Percentiles rank a stretch among this genome's conserved stretches.
Conservation (phyloP, 768 basidiomycete genomes). For the Saitozyma sp. region DNA sequence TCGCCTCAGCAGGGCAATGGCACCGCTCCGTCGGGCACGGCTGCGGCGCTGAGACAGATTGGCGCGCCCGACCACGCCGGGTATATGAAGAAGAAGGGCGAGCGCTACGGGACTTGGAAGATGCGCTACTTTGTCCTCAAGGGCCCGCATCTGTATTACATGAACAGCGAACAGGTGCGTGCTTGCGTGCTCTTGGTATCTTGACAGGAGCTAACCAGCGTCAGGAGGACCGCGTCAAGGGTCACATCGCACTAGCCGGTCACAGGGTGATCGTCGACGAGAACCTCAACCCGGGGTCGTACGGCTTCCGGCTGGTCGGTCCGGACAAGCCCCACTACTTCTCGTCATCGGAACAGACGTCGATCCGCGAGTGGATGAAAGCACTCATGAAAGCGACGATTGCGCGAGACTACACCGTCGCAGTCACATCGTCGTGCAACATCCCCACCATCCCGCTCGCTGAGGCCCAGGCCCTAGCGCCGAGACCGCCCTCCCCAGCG, state of each 20-base stretch:
- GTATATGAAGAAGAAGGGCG: conserved; percentile 95
- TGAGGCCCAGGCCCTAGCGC: conserved; percentile 95
- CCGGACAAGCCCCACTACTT: conserved; percentile 84
- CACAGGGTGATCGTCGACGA: conserved; percentile 93
- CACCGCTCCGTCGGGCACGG: conserved; percentile 13
- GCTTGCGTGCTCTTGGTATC: not conserved
- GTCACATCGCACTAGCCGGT: conserved; percentile 86
- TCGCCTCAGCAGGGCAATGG: conserved; percentile 21
- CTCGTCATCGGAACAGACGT: conserved; percentile 79
- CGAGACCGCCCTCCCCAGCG: conserved; percentile 87
- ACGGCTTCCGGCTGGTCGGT: conserved; percentile 92
- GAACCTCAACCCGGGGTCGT: conserved; percentile 84
- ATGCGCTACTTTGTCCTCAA: conserved; percentile 86
- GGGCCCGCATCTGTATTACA: conserved; percentile 83
- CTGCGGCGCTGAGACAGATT: conserved; percentile 82
- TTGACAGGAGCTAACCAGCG: not conserved
- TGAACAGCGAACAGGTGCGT: conserved; percentile 66
- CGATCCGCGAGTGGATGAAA: conserved; percentile 99
- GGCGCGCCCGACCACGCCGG: conserved; percentile 85
- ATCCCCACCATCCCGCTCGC: conserved; percentile 93
- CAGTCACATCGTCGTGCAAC: conserved; percentile 93
- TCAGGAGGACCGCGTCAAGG: conserved; percentile 88
- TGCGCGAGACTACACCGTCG: conserved; percentile 84
- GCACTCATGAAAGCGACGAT: conserved; percentile 99
- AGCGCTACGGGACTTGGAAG: conserved; percentile 92